phyloP scores from a whole-genome alignment of 2,329 filamentous ascomycete species.

The Ophiostoma sp. region DNA sequence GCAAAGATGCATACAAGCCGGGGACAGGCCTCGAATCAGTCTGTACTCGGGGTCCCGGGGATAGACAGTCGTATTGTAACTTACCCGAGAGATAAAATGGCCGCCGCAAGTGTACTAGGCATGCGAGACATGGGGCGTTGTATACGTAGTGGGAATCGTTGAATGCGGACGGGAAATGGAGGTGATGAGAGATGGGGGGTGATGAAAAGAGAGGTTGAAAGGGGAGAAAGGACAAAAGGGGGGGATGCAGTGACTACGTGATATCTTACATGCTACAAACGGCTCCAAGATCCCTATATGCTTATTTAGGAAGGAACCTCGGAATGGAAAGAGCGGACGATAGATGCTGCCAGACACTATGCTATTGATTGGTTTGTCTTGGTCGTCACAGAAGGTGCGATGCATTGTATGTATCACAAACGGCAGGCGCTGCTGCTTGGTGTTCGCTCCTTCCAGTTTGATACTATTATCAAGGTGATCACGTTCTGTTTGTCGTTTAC shows the following conservation, averaged over 20 bases:
- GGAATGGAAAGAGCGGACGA: background rate
- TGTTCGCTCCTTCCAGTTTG: background rate
- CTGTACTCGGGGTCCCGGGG: background rate
- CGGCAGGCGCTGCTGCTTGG: background rate
- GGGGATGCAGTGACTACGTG: background rate
- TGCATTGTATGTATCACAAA: background rate
- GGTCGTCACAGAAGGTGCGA: background rate
- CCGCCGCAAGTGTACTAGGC: conserved; percentile 8
- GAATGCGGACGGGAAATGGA: background rate
- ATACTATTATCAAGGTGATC: background rate
- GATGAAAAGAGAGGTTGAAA: background rate
- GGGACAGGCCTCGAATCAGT: no score
- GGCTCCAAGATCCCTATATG: background rate
- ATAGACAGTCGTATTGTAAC: background rate
- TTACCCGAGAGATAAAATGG: conserved; percentile 4
- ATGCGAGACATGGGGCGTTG: background rate
- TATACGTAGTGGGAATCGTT: background rate
- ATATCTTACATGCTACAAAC: background rate
- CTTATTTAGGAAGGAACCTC: background rate
- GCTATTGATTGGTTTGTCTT: no score
- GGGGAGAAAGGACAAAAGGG: background rate
- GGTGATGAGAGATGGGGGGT: conserved; percentile 1
- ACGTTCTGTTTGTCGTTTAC: background rate
- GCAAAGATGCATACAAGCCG: no score
- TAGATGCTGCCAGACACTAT: background rate